Conservation (phyloP, 768 basidiomycete species). For the Leucocoprinus birnbaumii region DNA sequence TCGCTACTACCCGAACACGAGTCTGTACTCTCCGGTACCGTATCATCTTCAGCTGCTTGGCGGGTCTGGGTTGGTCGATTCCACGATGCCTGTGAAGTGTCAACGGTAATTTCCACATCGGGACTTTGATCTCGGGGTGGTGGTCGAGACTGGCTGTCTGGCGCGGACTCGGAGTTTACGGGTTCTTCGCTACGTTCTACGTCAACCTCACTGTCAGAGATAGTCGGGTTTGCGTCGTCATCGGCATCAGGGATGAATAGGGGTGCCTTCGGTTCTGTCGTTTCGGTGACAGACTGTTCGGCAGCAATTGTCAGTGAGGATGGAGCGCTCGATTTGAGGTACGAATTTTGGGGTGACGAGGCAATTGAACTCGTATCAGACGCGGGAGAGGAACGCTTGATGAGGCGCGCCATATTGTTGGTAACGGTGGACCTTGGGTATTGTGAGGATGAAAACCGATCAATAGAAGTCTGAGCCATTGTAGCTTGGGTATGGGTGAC, state of each 20-base stretch:
- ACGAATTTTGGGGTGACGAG: neutral
- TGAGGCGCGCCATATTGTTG: neutral
- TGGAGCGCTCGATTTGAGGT: neutral
- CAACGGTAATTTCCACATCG: slow-evolving; percentile 11
- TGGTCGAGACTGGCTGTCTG: neutral
- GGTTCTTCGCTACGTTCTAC: slow-evolving; percentile 3
- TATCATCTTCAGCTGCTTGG: neutral
- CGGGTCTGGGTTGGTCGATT: slow-evolving; percentile 13
- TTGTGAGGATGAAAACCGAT: neutral
- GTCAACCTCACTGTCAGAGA: neutral
- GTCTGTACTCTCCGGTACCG: neutral
- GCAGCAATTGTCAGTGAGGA: neutral
- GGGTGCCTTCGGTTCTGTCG: neutral
- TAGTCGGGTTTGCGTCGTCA: neutral
- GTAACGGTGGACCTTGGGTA: neutral
- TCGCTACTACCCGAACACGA: neutral
- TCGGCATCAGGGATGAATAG: slow-evolving; percentile 13
- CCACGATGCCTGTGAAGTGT: slow-evolving; percentile 22
- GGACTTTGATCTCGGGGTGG: neutral
- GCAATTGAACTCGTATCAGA: neutral
- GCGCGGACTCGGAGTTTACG: slow-evolving; percentile 13
- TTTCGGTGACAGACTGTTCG: neutral
- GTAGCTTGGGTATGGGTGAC: slow-evolving; percentile 29
- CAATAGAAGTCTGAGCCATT: slow-evolving; percentile 5
- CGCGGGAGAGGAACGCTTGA: neutral